Base-by-base conservation (phyloP, 805 yeast species). In the Candida sonorensis region DNA sequence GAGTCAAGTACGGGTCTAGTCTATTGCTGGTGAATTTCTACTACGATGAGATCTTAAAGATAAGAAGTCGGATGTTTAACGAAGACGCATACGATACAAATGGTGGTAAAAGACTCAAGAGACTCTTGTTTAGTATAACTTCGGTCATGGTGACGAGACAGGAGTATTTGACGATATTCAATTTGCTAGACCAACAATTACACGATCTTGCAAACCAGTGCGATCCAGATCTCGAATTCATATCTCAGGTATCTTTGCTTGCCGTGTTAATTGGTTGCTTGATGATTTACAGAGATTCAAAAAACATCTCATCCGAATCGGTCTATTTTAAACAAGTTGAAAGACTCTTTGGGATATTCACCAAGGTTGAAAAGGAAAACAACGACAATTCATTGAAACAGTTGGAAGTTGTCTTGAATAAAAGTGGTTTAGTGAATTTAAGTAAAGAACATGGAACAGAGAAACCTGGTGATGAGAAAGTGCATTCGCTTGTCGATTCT, bases 1-100 rank as follows among this genome's bases (percentile, higher is more conserved):
- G 71, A 33, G 51, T 72, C 31, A 68, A 62, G 36, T 57, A 66
- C 19, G 57, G 64, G 1, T 66, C 72, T 5, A 67, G 61, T 35
- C 33, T 68, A 36, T 44, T 51, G 17, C 43, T 68, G 15, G 55
- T 70, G 15, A 68, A 67, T 35, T 71, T 64, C 28, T 46, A 62
- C 24, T 72, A 67, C 49, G 62, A 60, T 35, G 52, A 69, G 19
- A 51, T 67, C 26, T 59, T 66, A 31, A 40, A 37, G n/a, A 21
- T 42, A 12, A 30, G 53, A 16, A 46, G 52, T n/a, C 55, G 55
- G 14, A 65, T 60, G 10, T n/a, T n/a, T n/a, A n/a, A n/a, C n/a
- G n/a, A n/a, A n/a, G n/a, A n/a, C n/a, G n/a, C n/a, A n/a, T n/a
- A n/a, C n/a, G n/a, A n/a, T n/a, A n/a, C n/a, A n/a, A n/a, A n/a